phyloP scores from a whole-genome alignment of 768 basidiomycete species.

The Boletus vinaceobasis region DNA sequence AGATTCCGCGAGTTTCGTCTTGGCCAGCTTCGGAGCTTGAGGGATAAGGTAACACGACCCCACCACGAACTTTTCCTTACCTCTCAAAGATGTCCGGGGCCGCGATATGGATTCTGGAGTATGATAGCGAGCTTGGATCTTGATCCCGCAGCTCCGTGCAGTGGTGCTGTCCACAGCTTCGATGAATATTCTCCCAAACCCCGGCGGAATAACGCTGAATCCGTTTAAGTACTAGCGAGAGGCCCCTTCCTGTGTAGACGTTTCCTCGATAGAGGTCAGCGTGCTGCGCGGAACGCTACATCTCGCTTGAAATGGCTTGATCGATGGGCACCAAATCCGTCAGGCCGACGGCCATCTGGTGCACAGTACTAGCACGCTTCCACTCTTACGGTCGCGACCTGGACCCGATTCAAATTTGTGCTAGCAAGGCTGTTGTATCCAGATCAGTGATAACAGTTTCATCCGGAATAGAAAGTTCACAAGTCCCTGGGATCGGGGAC shows the following conservation, averaged over 20 bases:
- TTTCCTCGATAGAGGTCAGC: constrained; percentile 33
- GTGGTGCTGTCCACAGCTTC: constrained; percentile 17
- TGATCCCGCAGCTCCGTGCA: constrained; percentile 34
- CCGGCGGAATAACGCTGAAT: constrained; percentile 27
- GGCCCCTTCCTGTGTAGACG: neutral
- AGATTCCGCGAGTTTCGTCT: constrained; percentile 31
- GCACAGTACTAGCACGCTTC: constrained; percentile 43
- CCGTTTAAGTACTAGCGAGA: neutral
- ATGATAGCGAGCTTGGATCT: constrained; percentile 22
- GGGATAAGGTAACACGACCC: constrained; percentile 30
- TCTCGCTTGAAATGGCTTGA: constrained; percentile 32
- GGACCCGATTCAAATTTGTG: constrained; percentile 13
- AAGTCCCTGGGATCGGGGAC: constrained; percentile 20
- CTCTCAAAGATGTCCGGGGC: constrained; percentile 5
- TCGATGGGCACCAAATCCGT: constrained; percentile 38
- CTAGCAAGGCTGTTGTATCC: constrained; percentile 31
- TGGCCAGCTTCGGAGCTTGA: constrained; percentile 36
- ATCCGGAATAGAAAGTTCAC: constrained; percentile 19
- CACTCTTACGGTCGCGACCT: constrained; percentile 31
- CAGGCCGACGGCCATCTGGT: constrained; percentile 34
- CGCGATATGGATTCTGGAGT: constrained; percentile 5
- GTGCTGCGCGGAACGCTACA: constrained; percentile 37
- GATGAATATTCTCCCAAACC: constrained; percentile 16
- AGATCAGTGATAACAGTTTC: constrained; percentile 29
- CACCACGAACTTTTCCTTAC: constrained; percentile 18